Base-by-base conservation (phyloP, 768 basidiomycete species). In the Panaeolus cyanescens region DNA sequence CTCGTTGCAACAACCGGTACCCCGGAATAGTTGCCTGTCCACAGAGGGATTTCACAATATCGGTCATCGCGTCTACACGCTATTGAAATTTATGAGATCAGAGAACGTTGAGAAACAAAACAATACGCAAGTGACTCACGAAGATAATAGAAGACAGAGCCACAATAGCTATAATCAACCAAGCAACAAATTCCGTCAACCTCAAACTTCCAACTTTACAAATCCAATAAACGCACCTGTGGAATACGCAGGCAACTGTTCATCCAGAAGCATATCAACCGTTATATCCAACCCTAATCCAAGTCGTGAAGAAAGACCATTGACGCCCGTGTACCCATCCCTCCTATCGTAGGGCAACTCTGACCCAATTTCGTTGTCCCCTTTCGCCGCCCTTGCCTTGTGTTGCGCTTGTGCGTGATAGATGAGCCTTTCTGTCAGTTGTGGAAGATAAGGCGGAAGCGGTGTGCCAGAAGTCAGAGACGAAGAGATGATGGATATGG, bases 161-260 rank as follows among this genome's bases (percentile, higher is more conserved):
- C 15, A 80, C 70, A 17, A 82, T 70, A 8, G 79, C 79, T 76
- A 55, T 25, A 55, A 17, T 32, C 55, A 25, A 39, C 34, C 25
- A 34, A 37, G 55, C n/a, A 30, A 5, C 55, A 20, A 22, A n/a
- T n/a, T 19, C 4, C 28, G 34, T 56, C 39, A 28, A 42, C 4
- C n/a, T 17, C 39, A 45, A 50, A 30, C 32, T 39, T 5, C 31
- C 31, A 19, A 50, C n/a, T 19, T 32, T 4, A 30, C 4, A 50
- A 20, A 7, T n/a, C n/a, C n/a, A n/a, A n/a, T 19, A 9, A 1
- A 62, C 64, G 32, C 55, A 74, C 77, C 76, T 20, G 80, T 78
- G 2, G 79, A 77, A 67, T 82, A 79, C 1, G 76, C 75, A 13
- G 80, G 78, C 56, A 82, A 57, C 65, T 80, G 79, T 19, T 74